Base-by-base conservation (phyloP, 148 eudicot species). In the Dianthus caryophyllus region DNA sequence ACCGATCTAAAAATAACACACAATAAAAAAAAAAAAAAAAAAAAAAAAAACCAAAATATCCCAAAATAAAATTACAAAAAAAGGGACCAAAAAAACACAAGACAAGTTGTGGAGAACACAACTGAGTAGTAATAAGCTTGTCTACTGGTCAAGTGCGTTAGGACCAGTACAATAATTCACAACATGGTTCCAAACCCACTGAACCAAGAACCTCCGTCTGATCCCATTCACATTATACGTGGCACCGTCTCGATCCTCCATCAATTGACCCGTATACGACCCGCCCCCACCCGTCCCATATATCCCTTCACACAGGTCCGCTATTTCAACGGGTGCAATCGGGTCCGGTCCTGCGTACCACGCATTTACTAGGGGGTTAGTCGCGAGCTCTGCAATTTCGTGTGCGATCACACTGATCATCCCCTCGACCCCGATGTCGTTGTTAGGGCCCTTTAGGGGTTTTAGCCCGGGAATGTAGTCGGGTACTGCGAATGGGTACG, bases 341-440 rank as follows among this genome's bases (percentile, higher is more conserved):
- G 96, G 95, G 78, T 93, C 96, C 4, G 73, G 73, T 1, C 98
- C 98, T 10, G 98, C 98, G 39, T 87, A 93, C 98, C 98, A 93
- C 0, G 96, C 98, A 70, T 86, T 93, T 10, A 81, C 93, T 10
- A 89, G 49, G 25, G 98, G 98, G 80, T 92, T 87, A 0, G 89
- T 84, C 1, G 95, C 81, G 44, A 93, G 54, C 77, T 93, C 96
- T 0, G 98, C 98, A 0, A 93, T 71, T 70, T 93, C 98, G 49
- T 93, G 98, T 0, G 73, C 98, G 9, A 93, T 84, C 41, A 93
- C 91, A 43, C 98, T 93, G 0, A 93, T 76, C 98, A 93, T 93
- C 15, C 95, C 98, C 38, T 93, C 98, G 0, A 93, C 89, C 0
- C 96, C 96, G 0, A 74, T 51, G 71, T 87, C 94, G 8, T 84